Evolutionary conservation across 768 basidiomycete genomes (phyloP), one percentile per base, ranked within the genome.

Genomic region (Termitomyces titanicus): DNA sequence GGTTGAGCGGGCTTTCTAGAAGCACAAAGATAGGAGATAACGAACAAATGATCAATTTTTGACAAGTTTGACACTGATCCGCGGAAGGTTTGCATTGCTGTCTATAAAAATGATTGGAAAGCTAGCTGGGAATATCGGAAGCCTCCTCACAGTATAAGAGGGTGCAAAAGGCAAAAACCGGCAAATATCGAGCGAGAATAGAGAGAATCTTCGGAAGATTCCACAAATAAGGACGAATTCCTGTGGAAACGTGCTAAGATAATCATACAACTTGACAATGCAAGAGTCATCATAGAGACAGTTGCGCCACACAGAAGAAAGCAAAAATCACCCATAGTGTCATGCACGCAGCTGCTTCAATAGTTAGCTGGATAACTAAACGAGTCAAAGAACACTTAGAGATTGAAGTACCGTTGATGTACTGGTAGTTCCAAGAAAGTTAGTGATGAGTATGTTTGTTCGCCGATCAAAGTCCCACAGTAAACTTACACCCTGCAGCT

Each of bases 201-300:
- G 47, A 57, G 8, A 57, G 44, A 34, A 40, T 13, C 33, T 57
- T 52, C 5, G 51, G 50, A 8, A 52, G 29, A 27, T 37, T 57
- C 56, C 56, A 52, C 57, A 54, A 24, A 58, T 51, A n/a, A 54
- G 25, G 8, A 18, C 22, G 35, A 54, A 15, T 27, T 58, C 57
- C 22, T 37, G 25, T 43, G 53, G 48, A 33, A 58, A 45, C 3
- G 45, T 45, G 13, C 47, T 25, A 3, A 54, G 35, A 20, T 50
- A 50, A 33, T 58, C 57, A 29, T 58, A 58, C 7, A 58, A 8
- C 57, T 54, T 37, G 33, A 10, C 1, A 20, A 50, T 24, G 13
- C 18, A 38, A 13, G n/a, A n/a, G n/a, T 43, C 12, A 31, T 18
- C 25, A 24, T 24, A 38, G 31, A 8, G 27, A 15, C n/a, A 29